Conservation (phyloP, 1,139 yeast genomes). For the Magnusiomyces suaveolens region DNA sequence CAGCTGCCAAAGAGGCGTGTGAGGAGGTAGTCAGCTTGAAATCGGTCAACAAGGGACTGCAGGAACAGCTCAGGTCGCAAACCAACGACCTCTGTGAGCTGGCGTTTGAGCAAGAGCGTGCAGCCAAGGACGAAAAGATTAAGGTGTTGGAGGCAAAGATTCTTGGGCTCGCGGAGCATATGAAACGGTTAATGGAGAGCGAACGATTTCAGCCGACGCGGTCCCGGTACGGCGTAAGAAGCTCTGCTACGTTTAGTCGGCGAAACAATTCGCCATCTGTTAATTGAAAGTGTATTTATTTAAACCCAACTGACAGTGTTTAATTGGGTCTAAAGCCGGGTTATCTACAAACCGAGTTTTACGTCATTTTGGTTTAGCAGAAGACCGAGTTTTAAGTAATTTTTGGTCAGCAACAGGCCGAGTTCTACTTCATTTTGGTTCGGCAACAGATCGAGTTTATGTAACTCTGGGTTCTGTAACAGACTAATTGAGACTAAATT, state of each 20-base stretch:
- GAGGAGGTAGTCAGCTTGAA: slow-evolving; percentile 35
- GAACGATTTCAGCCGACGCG: slow-evolving; percentile 26
- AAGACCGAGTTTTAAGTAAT: no score
- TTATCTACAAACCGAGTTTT: no score
- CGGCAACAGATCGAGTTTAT: no score
- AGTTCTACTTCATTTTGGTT: no score
- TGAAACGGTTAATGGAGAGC: slow-evolving; percentile 28
- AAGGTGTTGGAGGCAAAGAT: slow-evolving; percentile 24
- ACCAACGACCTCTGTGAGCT: slow-evolving; percentile 23
- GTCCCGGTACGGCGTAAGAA: slow-evolving; percentile 29
- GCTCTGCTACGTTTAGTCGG: slow-evolving; percentile 23
- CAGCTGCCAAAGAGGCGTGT: slow-evolving; percentile 46
- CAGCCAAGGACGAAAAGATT: slow-evolving; percentile 25
- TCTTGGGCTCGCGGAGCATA: slow-evolving; percentile 29
- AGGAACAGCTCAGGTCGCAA: slow-evolving; percentile 21
- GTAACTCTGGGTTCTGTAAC: no score
- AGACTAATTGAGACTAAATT: no score
- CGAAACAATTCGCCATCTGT: slow-evolving; percentile 25
- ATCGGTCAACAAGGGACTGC: slow-evolving; percentile 29
- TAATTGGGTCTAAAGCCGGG: no score
- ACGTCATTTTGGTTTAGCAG: no score
- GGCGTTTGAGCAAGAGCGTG: slow-evolving; percentile 27
- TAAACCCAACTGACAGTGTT: no score
- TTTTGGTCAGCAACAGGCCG: no score
- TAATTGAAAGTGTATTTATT: no score